phyloP scores from a whole-genome alignment of 2,329 filamentous ascomycete genomes.

The Penicillium rolfsii region DNA sequence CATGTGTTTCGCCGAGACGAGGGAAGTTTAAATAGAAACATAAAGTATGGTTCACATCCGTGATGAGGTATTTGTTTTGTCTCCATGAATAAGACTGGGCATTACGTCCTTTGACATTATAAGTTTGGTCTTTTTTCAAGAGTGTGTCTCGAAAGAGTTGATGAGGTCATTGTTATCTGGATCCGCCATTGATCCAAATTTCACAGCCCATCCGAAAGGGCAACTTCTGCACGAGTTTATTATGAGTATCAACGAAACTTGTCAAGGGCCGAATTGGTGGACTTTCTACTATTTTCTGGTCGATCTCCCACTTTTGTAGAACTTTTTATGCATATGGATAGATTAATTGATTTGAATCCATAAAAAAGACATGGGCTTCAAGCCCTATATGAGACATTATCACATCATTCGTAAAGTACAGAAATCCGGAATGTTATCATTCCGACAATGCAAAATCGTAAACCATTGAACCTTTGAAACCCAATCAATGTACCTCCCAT shows the following conservation, averaged over 20 bases:
- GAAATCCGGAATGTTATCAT: background rate
- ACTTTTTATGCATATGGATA: background rate
- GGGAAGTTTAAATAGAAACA: background rate
- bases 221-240: too few species aligned
- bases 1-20: constrained; percentile 3
- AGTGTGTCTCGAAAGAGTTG: background rate
- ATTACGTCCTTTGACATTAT: background rate
- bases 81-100: background rate
- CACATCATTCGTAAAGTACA: constrained; percentile 7
- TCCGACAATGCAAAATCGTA: background rate
- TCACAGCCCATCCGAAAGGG: background rate
- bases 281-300: background rate
- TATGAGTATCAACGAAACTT: too few species aligned
- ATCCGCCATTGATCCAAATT: background rate
- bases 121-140: background rate
- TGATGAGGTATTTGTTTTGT: background rate
- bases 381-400: constrained; percentile 7
- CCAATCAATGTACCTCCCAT: background rate
- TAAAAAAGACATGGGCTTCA: background rate
- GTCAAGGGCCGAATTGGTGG: too few species aligned
- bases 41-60: background rate
- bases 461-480: background rate
- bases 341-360: background rate
- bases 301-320: background rate
- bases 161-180: background rate